Base-by-base conservation (phyloP, 768 basidiomycete species). In the Panellus pusillus region DNA sequence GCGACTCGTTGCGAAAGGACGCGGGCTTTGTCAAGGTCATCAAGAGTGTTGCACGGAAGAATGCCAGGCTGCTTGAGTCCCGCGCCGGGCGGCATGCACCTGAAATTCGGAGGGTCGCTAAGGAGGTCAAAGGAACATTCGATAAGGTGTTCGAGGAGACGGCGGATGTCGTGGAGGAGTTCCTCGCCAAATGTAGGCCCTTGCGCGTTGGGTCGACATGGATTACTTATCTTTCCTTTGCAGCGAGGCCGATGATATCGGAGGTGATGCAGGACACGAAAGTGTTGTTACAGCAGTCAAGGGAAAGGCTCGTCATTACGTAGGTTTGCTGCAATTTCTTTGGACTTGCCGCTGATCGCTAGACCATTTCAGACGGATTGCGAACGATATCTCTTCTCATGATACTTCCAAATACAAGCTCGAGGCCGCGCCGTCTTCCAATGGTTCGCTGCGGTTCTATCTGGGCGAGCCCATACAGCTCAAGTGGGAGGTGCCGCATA, bases 1-100 rank as follows among this genome's bases (percentile, higher is more conserved):
- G 97, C 3, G 85, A 95, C 64, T 86, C 89, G 13, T 75, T 99
- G 12, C 86, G 97, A 58, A 93, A 94, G 70, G 96, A 98, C 54
- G 96, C 95, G 1, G 97, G 97, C 47, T 90, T 98, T 59, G 92
- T 96, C 62, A 97, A 98, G 74, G 95, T 98, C n/a, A 87, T 99
- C 70, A 95, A 94, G 72, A 90, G 80, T 54, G 92, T 95, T 9
- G 94, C 94, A 4, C 85, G 79, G 65, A 87, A 86, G 73, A 91
- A 93, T 57, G 91, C 85, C 0, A 79, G 81, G 27, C 77, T 89
- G 7, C 67, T 96, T 20, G 90, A 92, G 63, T 82, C 79, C 9
- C 80, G 82, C 28, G 90, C 91, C 11, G 87, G 83, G n/a, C 81
- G 79, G 44, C 91, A 94, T 69, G 90, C 83, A 7, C 90, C 91